Evolutionary conservation across 805 yeast genomes (phyloP).

Genomic region (Metschnikowia borealis): DNA sequence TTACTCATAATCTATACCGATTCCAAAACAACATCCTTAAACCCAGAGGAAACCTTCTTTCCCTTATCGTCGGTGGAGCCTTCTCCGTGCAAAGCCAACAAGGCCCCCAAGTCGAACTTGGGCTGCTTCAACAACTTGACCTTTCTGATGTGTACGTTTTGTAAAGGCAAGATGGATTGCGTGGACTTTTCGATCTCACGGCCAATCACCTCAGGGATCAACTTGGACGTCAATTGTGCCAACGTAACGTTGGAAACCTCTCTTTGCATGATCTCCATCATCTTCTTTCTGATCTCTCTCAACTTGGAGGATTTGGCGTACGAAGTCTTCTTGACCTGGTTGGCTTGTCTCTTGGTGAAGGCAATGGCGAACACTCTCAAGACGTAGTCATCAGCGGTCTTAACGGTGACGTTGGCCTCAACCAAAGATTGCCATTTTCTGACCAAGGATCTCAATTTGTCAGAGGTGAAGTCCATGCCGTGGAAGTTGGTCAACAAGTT

Average conservation of each 20-base stretch:
- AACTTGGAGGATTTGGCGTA: conserved; percentile 97
- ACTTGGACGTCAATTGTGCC: conserved; percentile 94
- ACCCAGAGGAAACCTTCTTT: conserved; percentile 96
- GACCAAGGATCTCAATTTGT: conserved; percentile 94
- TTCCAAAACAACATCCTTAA: conserved; percentile 98
- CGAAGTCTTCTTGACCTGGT: conserved; percentile 96
- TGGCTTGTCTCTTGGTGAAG: conserved; percentile 95
- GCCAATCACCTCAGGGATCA: conserved; percentile 98
- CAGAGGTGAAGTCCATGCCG: conserved; percentile 97
- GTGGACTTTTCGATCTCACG: conserved; percentile 98
- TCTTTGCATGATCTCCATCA: conserved; percentile 92
- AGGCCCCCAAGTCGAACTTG: conserved; percentile 95
- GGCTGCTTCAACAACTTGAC: conserved; percentile 98
- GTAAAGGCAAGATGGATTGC: conserved; percentile 92
- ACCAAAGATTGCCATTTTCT: conserved; percentile 99
- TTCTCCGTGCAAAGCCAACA: conserved; percentile 97
- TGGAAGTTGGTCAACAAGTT: conserved; percentile 99
- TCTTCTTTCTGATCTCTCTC: conserved; percentile 96
- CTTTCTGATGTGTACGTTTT: conserved; percentile 98
- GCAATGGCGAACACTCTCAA: conserved; percentile 96
- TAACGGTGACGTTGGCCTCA: conserved; percentile 96
- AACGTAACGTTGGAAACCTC: conserved; percentile 93
- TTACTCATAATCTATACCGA: conserved; percentile 56
- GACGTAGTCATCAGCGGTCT: conserved; percentile 96
- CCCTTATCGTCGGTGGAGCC: conserved; percentile 84